phyloP scores from a whole-genome alignment of 2,329 filamentous ascomycete species.

The Neophaeococcomyces aloes region DNA sequence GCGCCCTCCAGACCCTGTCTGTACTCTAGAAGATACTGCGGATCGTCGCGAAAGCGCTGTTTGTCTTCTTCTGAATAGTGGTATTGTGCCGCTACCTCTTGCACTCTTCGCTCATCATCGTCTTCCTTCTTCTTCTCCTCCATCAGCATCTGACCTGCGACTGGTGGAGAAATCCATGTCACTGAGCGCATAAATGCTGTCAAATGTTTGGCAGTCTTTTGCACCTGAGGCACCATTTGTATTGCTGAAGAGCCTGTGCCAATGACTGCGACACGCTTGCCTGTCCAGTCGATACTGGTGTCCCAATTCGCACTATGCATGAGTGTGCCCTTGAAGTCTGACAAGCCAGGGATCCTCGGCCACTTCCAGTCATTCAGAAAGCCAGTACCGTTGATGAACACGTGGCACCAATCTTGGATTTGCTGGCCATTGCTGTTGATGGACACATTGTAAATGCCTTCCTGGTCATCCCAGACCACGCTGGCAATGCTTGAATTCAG shows the following conservation, averaged over 20 bases:
- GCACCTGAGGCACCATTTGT: conserved; percentile 31
- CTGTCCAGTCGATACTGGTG: conserved; percentile 37
- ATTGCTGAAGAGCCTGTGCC: conserved; percentile 56
- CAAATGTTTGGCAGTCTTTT: conserved; percentile 19
- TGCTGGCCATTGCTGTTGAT: conserved; percentile 11
- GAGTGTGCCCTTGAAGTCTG: conserved; percentile 27
- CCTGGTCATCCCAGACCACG: conserved; percentile 23
- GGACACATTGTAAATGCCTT: conserved; percentile 17
- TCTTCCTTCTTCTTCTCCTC: conserved; percentile 9
- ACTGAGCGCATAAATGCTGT: conserved; percentile 12
- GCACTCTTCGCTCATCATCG: conserved; percentile 6
- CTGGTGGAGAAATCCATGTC: conserved; percentile 15
- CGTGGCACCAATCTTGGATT: conserved; percentile 16
- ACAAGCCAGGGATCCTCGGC: conserved; percentile 28
- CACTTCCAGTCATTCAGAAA: conserved; percentile 29
- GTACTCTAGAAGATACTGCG: conserved; percentile 33
- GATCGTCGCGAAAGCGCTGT: conserved; percentile 31
- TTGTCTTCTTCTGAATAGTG: conserved; percentile 12
- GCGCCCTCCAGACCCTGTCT: conserved; percentile 35
- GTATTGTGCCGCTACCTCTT: conserved; percentile 10
- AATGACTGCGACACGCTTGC: conserved; percentile 52
- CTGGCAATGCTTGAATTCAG: conserved; percentile 28
- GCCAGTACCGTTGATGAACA: conserved; percentile 30
- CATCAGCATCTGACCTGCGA: conserved; percentile 6
- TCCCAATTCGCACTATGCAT: conserved; percentile 27